These are phyloP conservation scores for Kwoniella sp. DNA, from an alignment of 768 basidiomycete genomes.

Conservation along the genomic window DNA sequence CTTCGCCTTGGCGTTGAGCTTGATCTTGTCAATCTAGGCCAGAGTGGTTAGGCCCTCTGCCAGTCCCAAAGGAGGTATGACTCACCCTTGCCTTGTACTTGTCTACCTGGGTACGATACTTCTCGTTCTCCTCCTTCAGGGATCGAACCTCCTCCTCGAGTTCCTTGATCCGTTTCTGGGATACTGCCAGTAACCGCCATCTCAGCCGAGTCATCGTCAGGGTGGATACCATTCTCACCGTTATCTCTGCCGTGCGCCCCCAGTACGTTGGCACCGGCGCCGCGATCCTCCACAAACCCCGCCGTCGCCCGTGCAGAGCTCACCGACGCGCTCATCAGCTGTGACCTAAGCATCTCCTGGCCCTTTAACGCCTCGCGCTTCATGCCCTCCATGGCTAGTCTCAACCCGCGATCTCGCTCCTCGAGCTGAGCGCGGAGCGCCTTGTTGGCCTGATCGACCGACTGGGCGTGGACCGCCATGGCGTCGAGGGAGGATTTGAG, in stretches of 20 bases:
- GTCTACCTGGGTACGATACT: conserved; percentile 22
- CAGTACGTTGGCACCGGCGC: too few relatives aligned
- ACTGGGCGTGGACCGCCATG: conserved; percentile 35
- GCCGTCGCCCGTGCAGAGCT: not conserved
- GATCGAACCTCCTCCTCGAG: conserved; percentile 40
- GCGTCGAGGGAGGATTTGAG: conserved; percentile 44
- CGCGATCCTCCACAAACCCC: too few relatives aligned
- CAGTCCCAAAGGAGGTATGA: not conserved
- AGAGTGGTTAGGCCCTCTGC: not conserved
- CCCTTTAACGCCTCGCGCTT: conserved; percentile 33
- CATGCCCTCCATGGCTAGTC: conserved; percentile 35
- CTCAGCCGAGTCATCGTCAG: not conserved
- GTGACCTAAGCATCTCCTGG: conserved; percentile 11
- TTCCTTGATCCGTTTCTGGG: conserved; percentile 25
- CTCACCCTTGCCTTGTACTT: conserved; percentile 43
- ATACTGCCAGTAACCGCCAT: not conserved
- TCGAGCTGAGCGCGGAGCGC: conserved; percentile 20
- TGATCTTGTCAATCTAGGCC: conserved; percentile 37
- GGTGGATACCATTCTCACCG: too few relatives aligned
- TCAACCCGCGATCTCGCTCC: conserved; percentile 38
- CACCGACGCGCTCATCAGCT: too few relatives aligned
- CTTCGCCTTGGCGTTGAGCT: conserved; percentile 35
- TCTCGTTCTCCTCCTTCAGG: conserved; percentile 40
- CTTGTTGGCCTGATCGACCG: conserved; percentile 32
- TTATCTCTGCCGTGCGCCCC: too few relatives aligned